Conservation (phyloP, 2,329 filamentous ascomycete genomes). For the Fusarium mexicanum region DNA sequence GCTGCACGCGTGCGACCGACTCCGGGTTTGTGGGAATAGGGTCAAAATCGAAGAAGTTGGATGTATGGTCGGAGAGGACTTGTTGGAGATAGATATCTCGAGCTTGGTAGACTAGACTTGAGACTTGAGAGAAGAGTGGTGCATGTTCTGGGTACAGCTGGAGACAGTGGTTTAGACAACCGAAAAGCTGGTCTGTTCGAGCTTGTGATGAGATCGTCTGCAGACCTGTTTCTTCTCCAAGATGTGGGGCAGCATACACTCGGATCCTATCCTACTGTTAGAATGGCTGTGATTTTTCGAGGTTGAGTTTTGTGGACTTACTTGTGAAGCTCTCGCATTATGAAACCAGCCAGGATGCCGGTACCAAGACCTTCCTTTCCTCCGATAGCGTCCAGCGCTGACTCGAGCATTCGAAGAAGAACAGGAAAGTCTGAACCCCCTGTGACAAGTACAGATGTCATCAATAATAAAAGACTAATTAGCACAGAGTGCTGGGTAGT, state of each 20-base stretch:
- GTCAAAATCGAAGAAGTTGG: slow-evolving; percentile 11
- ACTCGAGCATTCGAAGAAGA: slow-evolving; percentile 41
- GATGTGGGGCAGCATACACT: slow-evolving; percentile 39
- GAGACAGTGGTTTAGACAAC: slow-evolving; percentile 36
- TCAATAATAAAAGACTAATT: slow-evolving; percentile 37
- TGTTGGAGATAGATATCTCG: slow-evolving; percentile 87
- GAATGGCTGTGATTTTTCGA: accelerated
- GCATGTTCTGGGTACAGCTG: slow-evolving; percentile 82
- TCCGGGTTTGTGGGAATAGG: neutral
- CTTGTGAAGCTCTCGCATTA: slow-evolving; percentile 43
- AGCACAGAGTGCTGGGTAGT: slow-evolving; percentile 31
- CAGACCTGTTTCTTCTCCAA: slow-evolving; percentile 37
- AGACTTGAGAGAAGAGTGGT: slow-evolving; percentile 76
- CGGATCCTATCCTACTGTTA: slow-evolving; percentile 18
- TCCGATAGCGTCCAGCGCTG: slow-evolving; percentile 41
- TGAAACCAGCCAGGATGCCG: slow-evolving; percentile 31
- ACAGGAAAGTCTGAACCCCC: slow-evolving; percentile 42
- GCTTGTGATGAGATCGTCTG: slow-evolving; percentile 39
- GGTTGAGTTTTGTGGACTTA: neutral
- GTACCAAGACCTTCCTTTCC: slow-evolving; percentile 31
- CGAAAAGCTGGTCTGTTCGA: slow-evolving; percentile 32
- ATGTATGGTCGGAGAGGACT: slow-evolving; percentile 47
- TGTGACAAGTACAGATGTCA: slow-evolving; percentile 41
- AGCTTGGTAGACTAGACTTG: slow-evolving; percentile 86
- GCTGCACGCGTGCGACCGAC: slow-evolving; percentile 37